Base-by-base conservation (phyloP, 345 rosid species). In the Nephelium lappaceum region DNA sequence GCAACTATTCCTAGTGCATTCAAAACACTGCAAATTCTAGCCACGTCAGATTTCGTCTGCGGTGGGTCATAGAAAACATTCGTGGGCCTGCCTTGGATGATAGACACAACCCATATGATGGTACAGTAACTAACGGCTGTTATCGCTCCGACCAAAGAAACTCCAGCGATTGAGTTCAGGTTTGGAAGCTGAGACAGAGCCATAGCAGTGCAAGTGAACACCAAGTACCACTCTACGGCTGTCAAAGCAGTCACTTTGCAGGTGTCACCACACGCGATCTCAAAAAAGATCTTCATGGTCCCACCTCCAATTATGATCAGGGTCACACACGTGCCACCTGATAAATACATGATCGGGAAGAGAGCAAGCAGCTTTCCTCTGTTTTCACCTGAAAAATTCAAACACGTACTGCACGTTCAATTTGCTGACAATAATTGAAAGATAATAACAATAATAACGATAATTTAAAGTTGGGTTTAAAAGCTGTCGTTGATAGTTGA, bases 121-220 rank as follows among this genome's bases (percentile, higher is more conserved):
- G 88, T 85, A 58, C 91, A 91, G 70, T 89, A 89, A 71, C 86
- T 57, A 71, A 91, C 78, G 51, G 92, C 94, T 1, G 92, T 80
- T 82, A 89, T 11, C 3, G 92, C 94, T 36, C 94, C 91, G 0
- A 89, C 75, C 9, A 91, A 83, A 2, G 94, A 91, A 39, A 87
- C 88, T 11, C 91, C 89, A 8, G 94, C 94, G 4, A 91, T 84
- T 1, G 94, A 89, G 72, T 91, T 91, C 72, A 91, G 69, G 81
- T 87, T 91, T 42, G 94, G 94, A 69, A 91, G 92, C 78, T 87
- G 92, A 63, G 92, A 84, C 58, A 91, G 67, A 31, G 83, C 11
- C 12, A 84, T 79, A 19, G 91, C 88, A 10, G 83, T 60, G 77
- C 84, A 84, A 69, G 83, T 79, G 81, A 91, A 91, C 38, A 89